phyloP scores from a whole-genome alignment of 1,284 basidiomycete species.

The Cutaneotrichosporon sp. region DNA sequence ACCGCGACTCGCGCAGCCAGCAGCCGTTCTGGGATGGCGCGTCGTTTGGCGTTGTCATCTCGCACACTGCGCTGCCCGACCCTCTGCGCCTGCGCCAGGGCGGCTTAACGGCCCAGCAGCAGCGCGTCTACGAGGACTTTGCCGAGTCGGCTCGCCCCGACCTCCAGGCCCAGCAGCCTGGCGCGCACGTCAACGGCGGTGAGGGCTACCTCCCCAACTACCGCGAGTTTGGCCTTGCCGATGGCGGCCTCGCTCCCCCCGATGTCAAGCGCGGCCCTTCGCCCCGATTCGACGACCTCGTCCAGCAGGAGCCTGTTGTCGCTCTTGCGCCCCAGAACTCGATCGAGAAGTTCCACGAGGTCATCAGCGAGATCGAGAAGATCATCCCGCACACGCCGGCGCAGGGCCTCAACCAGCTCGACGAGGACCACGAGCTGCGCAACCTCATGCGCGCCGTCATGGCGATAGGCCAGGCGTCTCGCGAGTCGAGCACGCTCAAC shows the following conservation, averaged over 20 bases:
- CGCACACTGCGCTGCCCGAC: slow-evolving; percentile 81
- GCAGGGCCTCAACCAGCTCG: slow-evolving; percentile 64
- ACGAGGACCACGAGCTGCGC: slow-evolving; percentile 82
- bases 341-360: slow-evolving; percentile 58
- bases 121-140: slow-evolving; percentile 95
- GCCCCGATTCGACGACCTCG: slow-evolving; percentile 34
- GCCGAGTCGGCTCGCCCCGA: slow-evolving; percentile 56
- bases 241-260: slow-evolving; percentile 28
- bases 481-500: slow-evolving; percentile 80
- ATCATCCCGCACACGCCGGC: slow-evolving; percentile 68
- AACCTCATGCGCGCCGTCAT: slow-evolving; percentile 79
- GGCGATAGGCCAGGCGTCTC: slow-evolving; percentile 74
- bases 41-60: slow-evolving; percentile 66
- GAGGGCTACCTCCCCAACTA: slow-evolving; percentile 35
- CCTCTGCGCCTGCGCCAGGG: slow-evolving; percentile 80
- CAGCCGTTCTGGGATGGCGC: slow-evolving; percentile 87
- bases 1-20: slow-evolving; percentile 63
- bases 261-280: slow-evolving; percentile 43
- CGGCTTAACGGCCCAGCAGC: slow-evolving; percentile 79
- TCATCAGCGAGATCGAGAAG: slow-evolving; percentile 78
- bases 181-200: slow-evolving; percentile 16
- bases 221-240: slow-evolving; percentile 32
- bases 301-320: slow-evolving; percentile 31
- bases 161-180: slow-evolving; percentile 15
- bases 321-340: slow-evolving; percentile 41